Evolutionary conservation across 257 asterid genomes (phyloP).

Genomic region (Nicotiana benthamiana): DNA sequence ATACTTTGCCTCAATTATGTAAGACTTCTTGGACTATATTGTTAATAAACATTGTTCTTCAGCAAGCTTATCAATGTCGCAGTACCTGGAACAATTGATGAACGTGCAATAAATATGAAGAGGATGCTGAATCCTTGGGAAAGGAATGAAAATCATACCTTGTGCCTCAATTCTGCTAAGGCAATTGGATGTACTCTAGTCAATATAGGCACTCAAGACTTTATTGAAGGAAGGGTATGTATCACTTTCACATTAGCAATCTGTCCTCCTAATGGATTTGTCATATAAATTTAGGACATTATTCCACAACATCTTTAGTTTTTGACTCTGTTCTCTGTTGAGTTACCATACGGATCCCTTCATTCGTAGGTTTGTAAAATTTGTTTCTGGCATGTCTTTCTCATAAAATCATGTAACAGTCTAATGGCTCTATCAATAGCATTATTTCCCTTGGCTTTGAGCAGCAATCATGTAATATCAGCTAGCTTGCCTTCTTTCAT

Average conservation of each 20-base stretch:
- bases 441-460: not conserved
- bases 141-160: slow-evolving; percentile 95
- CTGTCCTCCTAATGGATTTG: not conserved
- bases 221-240: slow-evolving; percentile 96
- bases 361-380: not conserved
- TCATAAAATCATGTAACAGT: not conserved
- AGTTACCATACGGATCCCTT: not conserved
- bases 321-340: not conserved
- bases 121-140: slow-evolving; percentile 94
- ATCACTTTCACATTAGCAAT: not conserved
- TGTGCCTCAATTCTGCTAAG: slow-evolving; percentile 97
- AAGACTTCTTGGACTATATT: not conserved
- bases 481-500: not conserved
- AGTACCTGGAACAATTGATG: slow-evolving; percentile 95
- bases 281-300: not conserved
- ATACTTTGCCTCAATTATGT: not conserved
- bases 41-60: slow-evolving; percentile 16
- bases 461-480: not conserved
- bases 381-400: not conserved
- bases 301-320: not conserved
- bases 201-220: slow-evolving; percentile 92
- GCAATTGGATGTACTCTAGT: slow-evolving; percentile 97
- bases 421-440: not conserved
- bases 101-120: slow-evolving; percentile 92
- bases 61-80: slow-evolving; percentile 97